Base-by-base conservation (phyloP, 176 grass and related monocot species). In the Tillandsia fasciculata region DNA sequence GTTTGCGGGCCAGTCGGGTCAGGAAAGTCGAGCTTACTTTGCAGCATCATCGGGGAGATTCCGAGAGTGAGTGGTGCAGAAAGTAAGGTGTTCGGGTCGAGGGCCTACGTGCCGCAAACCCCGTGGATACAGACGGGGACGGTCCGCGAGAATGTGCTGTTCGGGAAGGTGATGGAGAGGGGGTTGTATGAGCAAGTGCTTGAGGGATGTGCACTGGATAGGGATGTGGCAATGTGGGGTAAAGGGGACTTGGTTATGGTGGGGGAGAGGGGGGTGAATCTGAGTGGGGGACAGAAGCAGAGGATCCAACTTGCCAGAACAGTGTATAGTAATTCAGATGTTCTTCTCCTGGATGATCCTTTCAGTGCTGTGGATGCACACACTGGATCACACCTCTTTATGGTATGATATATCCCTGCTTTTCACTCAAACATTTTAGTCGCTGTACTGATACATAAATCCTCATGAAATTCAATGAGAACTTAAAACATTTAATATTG, bases 281-380 rank as follows among this genome's bases (percentile, higher is more conserved):
- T 96, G n/a, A 96, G 91, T 69, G 91, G 91, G 18, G 91, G 91
- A 4, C 91, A 96, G 87, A 96, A 96, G 74, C 91, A 96, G 69
- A 91, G 91, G 81, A 86, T 96, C 74, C 91, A 96, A 66, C 73
- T 96, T 65, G 87, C 91, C 17, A 90, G 91, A 76, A 85, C 91
- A 68, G 70, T 96, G 68, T 96, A 96, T 64, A 86, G 68, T 57
- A 47, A 91, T 57, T 74, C 87, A 50, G 87, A 96, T 72, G 77
- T 91, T 70, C 88, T 83, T 51, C 78, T 96, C 50, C 77, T 91
- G 75, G 91, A 96, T 82, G 91, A 96, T 63, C 87, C 91, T 64
- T 96, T 96, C 80, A 96, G 91, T 78, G 87, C 87, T 47, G 91
- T 96, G 24, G 91, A 96, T 82, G 91, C 85, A 6, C 91, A 96